Conservation (phyloP, 805 yeast species). For the Lipomyces lipofer region DNA sequence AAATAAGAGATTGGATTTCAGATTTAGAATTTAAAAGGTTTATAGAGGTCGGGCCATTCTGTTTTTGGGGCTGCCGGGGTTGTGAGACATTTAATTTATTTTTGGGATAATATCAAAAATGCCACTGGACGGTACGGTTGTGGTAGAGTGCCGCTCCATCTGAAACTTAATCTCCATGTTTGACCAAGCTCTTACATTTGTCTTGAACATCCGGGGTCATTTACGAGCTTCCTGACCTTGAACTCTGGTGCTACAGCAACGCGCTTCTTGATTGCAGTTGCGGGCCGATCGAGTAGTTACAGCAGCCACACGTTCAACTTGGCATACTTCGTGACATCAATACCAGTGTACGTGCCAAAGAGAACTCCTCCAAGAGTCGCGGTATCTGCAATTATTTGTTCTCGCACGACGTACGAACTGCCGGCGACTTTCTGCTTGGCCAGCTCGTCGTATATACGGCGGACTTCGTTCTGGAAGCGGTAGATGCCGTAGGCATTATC, state of each 20-base stretch:
- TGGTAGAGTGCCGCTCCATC: too few relatives aligned
- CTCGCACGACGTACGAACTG: conserved; percentile 59
- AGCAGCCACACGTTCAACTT: conserved; percentile 89
- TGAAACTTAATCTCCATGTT: too few relatives aligned
- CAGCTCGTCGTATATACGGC: conserved; percentile 55
- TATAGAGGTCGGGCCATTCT: neutral
- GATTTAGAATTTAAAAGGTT: conserved; percentile 33
- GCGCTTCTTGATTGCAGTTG: conserved; percentile 54
- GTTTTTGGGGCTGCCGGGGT: conserved; percentile 21
- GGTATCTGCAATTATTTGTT: conserved; percentile 52
- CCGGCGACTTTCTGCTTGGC: conserved; percentile 41
- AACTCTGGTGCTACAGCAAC: too few relatives aligned
- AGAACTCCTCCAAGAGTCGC: neutral
- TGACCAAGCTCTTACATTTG: too few relatives aligned
- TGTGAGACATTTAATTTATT: too few relatives aligned
- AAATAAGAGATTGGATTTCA: conserved; percentile 56
- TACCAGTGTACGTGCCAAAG: conserved; percentile 13
- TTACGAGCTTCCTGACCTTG: too few relatives aligned
- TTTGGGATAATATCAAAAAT: too few relatives aligned
- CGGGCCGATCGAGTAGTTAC: conserved; percentile 85
- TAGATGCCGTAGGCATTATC: conserved; percentile 55
- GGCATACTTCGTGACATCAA: conserved; percentile 40
- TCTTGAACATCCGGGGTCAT: too few relatives aligned
- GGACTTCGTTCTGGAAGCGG: conserved; percentile 52
- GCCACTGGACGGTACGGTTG: too few relatives aligned